These are phyloP conservation scores for Circinella minor DNA, from an alignment of 371 early-diverging fungal species.

Conservation along the genomic window DNA sequence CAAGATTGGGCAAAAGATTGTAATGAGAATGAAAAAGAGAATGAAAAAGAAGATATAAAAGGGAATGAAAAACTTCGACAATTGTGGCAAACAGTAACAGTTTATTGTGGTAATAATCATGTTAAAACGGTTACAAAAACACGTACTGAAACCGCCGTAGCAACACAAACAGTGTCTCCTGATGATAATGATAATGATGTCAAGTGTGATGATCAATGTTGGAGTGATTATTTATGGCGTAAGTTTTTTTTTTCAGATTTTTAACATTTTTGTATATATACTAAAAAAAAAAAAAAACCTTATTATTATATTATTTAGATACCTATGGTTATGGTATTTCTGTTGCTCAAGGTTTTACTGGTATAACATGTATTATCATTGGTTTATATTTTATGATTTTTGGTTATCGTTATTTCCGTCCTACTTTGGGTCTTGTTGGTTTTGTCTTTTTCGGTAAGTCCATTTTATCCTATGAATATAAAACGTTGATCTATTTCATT, in stretches of 20 bases:
- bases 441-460: conserved; percentile 57
- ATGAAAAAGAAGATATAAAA: background rate
- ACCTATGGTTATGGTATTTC: conserved; percentile 49
- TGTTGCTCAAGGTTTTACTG: conserved; percentile 47
- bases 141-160: conserved; percentile 22
- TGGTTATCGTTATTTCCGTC: conserved; percentile 49
- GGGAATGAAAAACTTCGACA: conserved; percentile 18
- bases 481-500: too few species aligned
- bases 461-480: too few species aligned
- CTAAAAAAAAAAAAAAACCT: too few species aligned
- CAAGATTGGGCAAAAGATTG: conserved; percentile 41
- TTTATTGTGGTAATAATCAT: conserved; percentile 43
- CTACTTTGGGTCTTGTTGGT: conserved; percentile 47
- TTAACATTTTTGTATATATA: background rate
- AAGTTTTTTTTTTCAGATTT: conserved; percentile 18
- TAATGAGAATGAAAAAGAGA: conserved; percentile 15
- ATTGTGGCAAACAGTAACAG: conserved; percentile 41
- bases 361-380: conserved; percentile 39
- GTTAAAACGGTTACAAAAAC: conserved; percentile 42
- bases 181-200: conserved; percentile 12
- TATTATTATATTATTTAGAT: conserved; percentile 24
- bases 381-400: conserved; percentile 46
- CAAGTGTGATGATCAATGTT: conserved; percentile 38
- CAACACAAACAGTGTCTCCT: conserved; percentile 18
- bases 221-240: conserved; percentile 53